Evolutionary conservation across 805 yeast species (phyloP), one percentile per base, ranked within the genome.

Genomic region (Wilhelminamyces savonicus): DNA sequence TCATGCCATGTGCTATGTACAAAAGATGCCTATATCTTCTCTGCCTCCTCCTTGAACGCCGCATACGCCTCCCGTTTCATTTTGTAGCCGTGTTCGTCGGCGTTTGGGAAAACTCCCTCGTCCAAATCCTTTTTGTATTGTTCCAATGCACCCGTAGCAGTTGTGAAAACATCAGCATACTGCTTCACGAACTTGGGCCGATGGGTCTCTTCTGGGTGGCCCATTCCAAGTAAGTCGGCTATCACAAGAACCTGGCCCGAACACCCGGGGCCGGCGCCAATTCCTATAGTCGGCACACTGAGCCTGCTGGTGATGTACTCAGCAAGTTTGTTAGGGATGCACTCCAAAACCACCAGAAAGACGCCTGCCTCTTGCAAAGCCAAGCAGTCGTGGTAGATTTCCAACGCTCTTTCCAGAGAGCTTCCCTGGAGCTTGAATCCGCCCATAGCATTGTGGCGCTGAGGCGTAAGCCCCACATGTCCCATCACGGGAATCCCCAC

Each of bases 401-500:
- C 56, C 4, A 65, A 27, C 0, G 94, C 94, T 20, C 68, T 66
- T 3, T 52, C 50, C 0, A 62, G 57, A 0, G 75, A 62, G 36
- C 62, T 72, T 0, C 95, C 97, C 53, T 90, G 98, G 1, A 84
- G 81, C 54, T 78, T 82, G 57, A 80, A 90, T 1, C 98, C 98
- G 13, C 96, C 88, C 10, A 82, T 50, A 0, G 84, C 51, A 39
- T 84, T 75, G 37, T 77, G 77, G 24, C 84, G 71, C 52, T 92
- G 97, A 2, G 98, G 98, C 4, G 95, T 85, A 19, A 90, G 62
- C 0, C 98, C 98, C 18, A 85, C 74, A 54, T 90, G 98, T 1
- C 94, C 97, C 59, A 85, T 69, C 3, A 87, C 87, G 0, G 97
- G 94, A 7, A 90, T 78, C 1, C 97, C 97, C 12, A 79, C 63